Base-by-base conservation (phyloP, 2,329 filamentous ascomycete species). In the Verticillium zaregamsianum region DNA sequence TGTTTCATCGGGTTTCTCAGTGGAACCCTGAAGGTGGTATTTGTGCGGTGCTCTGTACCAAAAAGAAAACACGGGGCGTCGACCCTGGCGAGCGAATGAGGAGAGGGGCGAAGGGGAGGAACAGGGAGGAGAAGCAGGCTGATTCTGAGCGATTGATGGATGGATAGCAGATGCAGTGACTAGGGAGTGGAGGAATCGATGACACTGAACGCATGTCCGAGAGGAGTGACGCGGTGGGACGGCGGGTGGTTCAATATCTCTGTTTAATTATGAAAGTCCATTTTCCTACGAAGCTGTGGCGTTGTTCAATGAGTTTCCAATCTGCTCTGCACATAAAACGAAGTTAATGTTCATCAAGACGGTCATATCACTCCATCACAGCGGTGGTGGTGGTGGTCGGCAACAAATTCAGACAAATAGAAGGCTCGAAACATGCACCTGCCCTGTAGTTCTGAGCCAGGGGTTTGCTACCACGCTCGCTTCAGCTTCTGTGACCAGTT, bases 191-290 rank as follows among this genome's bases (percentile, higher is more conserved):
- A 66, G 61, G 63, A 65, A 61, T 59, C 64, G 59, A 64, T 62
- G 62, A 64, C 62, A 63, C 62, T 64, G 45, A 49, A 49, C 45
- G 45, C 45, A 49, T 49, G 45, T 49, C 45, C 45, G 45, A 49
- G 45, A 49, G 45, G 45, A 49, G 45, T 49, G 45, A 49, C 45
- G 20, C 45, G 45, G 45, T 49, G 45, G 45, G 23, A 40, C 55
- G 61, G 57, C 61, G 59, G 63, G 64, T 56, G 64, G 64, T 56
- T 61, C 55, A 57, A 66, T 66, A 66, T 62, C 25, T 61, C 58
- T 64, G 63, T 65, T 63, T 66, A 66, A 66, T 66, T 63, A 66
- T 59, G 64, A 66, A 63, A 66, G 59, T 65, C 45, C 57, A 23
- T 11, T 49, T 49, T 49, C 45, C 45, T 49, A 49, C 37, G 37